These are phyloP conservation scores for Candida schatavii DNA, from an alignment of 805 yeast genomes.

Conservation along the genomic window DNA sequence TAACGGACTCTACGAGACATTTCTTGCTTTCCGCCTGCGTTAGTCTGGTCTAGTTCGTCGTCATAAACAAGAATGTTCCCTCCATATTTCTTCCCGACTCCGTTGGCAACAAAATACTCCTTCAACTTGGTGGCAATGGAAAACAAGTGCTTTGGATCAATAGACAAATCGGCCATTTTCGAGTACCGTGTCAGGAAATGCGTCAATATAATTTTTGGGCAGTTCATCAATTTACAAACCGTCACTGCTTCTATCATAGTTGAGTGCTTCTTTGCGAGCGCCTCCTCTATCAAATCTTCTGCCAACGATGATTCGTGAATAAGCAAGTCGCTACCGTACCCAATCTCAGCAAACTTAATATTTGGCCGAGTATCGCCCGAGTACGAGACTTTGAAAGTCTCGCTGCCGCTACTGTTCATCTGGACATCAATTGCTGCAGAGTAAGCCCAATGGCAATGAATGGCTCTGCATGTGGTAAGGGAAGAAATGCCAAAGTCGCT, in stretches of 20 bases:
- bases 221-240: slow-evolving; percentile 69
- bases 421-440: slow-evolving; percentile 52
- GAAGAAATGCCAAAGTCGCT: slow-evolving; percentile 40
- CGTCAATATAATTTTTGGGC: slow-evolving; percentile 69
- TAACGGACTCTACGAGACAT: slow-evolving; percentile 10
- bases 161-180: slow-evolving; percentile 29
- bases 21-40: slow-evolving; percentile 6
- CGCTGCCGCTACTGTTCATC: slow-evolving; percentile 24
- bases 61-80: slow-evolving; percentile 3
- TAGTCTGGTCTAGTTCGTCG: slow-evolving; percentile 1
- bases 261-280: slow-evolving; percentile 77
- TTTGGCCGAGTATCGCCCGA: slow-evolving; percentile 96
- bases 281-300: slow-evolving; percentile 73
- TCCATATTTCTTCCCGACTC: slow-evolving; percentile 1
- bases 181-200: slow-evolving; percentile 90
- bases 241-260: slow-evolving; percentile 84
- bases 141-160: slow-evolving; percentile 20
- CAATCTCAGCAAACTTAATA: slow-evolving; percentile 60
- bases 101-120: slow-evolving; percentile 25
- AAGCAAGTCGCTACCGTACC: slow-evolving; percentile 63
- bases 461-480: slow-evolving; percentile 68
- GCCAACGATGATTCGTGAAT: slow-evolving; percentile 95
- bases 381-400: slow-evolving; percentile 68
- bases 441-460: slow-evolving; percentile 84
- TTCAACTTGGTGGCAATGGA: slow-evolving; percentile 21